Evolutionary conservation across 768 basidiomycete species (phyloP).

Genomic region (Mycena crocata): DNA sequence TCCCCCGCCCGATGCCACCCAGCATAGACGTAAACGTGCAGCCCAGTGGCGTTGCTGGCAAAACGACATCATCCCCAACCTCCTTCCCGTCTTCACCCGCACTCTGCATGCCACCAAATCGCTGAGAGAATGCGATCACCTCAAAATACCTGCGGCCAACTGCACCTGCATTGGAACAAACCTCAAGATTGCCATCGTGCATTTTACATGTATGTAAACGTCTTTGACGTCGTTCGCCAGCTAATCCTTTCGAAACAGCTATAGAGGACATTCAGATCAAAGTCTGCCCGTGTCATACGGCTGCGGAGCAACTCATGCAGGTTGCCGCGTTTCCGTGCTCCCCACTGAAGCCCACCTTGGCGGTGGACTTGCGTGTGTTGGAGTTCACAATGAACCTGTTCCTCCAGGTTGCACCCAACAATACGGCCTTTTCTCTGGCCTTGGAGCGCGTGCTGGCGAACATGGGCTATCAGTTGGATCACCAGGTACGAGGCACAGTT

Average conservation of each 20-base stretch:
- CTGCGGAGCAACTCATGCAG: background rate
- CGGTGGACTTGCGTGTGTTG: background rate
- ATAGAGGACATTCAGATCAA: background rate
- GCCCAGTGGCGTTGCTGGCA: conserved; percentile 5
- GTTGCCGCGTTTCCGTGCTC: conserved; percentile 1
- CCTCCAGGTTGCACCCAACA: conserved; percentile 2
- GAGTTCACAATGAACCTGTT: conserved; percentile 2
- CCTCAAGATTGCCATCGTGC: background rate
- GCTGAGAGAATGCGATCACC: background rate
- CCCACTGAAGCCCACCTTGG: background rate
- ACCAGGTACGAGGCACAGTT: background rate
- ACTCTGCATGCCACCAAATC: background rate
- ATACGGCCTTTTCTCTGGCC: background rate
- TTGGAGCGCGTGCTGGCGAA: background rate
- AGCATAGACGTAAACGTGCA: background rate
- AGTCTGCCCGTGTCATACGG: background rate
- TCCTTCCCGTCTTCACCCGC: background rate
- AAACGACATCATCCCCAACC: background rate
- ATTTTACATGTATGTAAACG: background rate
- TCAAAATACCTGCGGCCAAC: no score
- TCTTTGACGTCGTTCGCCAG: background rate
- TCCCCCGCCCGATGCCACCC: background rate
- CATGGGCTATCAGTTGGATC: conserved; percentile 6
- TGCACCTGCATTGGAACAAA: background rate
- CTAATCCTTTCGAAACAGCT: background rate